phyloP scores from a whole-genome alignment of 73 alveolate genomes.

The Durusdinium trenchii region DNA sequence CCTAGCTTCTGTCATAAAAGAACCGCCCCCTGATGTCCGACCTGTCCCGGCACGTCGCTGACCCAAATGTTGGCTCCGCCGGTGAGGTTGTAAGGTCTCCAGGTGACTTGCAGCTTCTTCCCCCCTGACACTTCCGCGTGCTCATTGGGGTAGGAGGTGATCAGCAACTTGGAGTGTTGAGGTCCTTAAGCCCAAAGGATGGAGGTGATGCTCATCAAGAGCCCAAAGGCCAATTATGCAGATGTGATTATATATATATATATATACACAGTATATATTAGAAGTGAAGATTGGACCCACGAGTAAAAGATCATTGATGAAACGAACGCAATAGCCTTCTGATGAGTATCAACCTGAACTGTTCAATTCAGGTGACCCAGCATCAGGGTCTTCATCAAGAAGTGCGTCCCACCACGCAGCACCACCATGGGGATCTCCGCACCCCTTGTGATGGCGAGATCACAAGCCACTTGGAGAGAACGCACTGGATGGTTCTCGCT shows the following conservation, averaged over 20 bases:
- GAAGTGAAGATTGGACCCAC: too few relatives aligned
- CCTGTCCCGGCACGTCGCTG: constrained; percentile 26
- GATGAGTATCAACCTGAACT: too few relatives aligned
- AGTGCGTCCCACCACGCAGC: constrained; percentile 52
- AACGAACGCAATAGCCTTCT: too few relatives aligned
- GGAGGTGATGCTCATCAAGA: too few relatives aligned
- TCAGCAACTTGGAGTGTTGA: constrained; percentile 26
- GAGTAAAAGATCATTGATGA: too few relatives aligned
- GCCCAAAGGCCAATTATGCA: too few relatives aligned
- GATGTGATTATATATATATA: too few relatives aligned
- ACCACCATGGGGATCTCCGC: constrained; percentile 9
- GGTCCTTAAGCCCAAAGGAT: not conserved
- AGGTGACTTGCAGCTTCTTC: constrained; percentile 31
- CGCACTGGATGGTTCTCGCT: not conserved
- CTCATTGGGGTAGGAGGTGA: constrained; percentile 72
- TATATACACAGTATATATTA: too few relatives aligned
- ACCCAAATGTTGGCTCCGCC: constrained; percentile 74
- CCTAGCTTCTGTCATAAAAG: not conserved
- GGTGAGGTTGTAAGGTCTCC: constrained; percentile 76
- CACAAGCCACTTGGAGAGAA: constrained; percentile 35
- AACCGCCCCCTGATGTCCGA: not conserved
- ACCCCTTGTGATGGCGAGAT: not conserved
- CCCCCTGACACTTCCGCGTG: constrained; percentile 52
- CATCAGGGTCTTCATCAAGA: constrained; percentile 13
- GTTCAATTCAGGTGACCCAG: too few relatives aligned